Evolutionary conservation across 306 rosid genomes (phyloP), one percentile per base, ranked within the genome.

Genomic region (Gynostemma pentaphyllum): DNA sequence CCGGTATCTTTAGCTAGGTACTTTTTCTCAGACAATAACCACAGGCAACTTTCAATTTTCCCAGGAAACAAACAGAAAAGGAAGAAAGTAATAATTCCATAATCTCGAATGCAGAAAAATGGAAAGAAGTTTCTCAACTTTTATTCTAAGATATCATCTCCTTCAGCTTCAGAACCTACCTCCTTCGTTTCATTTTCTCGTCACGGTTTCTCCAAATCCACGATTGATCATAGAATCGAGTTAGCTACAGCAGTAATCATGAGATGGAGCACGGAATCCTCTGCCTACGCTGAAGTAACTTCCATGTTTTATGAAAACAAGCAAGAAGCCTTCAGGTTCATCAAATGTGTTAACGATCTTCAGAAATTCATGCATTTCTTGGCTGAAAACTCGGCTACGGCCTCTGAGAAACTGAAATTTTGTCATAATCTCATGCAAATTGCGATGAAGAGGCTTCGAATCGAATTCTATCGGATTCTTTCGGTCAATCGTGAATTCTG

Each of bases 401-500:
- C 81, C 39, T 85, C 90, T 0, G 37, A 71, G 1, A 83, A 69
- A 52, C 71, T 67, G 15, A 22, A 14, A 6, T 71, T 53, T 15
- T 79, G 84, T 1, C 85, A 85, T 7, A 64, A 30, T 23, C 66
- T 90, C n/a, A 85, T 90, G 95, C 75, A 82, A 50, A 56, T 78
- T 0, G 90, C 95, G 0, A 90, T 90, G 90, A 87, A 83, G 68
- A 65, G 87, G 5, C 82, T 90, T 10, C 84, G 74, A 37, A 81
- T 85, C 56, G 97, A 87, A 73, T 87, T 87, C 16, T 27, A 52
- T 53, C 42, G 59, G 78, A 79, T 79, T 62, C 75, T 79, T 5
- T 85, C 88, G 74, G 79, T 66, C 82, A 87, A 85, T 32, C 84
- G 84, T 5, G 90, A 79, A 0, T 54, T 76, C 60, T 60, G 84